Evolutionary conservation across 2,329 filamentous ascomycete species (phyloP), one percentile per base, ranked within the genome.

Genomic region (Neonectria neomacrospora): DNA sequence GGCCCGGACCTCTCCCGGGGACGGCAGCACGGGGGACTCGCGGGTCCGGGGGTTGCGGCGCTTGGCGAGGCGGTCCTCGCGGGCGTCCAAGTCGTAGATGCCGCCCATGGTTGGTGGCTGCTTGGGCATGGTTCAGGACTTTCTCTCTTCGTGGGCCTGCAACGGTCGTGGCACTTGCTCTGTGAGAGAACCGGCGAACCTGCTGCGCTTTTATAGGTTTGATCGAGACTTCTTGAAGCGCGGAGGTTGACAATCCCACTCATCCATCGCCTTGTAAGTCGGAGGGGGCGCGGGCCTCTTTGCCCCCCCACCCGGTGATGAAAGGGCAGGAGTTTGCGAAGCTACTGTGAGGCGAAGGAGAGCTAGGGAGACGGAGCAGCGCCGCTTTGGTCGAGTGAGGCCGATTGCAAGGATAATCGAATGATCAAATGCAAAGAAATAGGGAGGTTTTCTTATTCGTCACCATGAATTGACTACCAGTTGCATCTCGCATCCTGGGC

Each of bases 21-120:
- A 18, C 1, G 84, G 84, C 5, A 85, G 80, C 3, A 81, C 81
- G 34, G 22, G 28, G 20, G 23, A 28, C 20, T 54, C 48, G n/a
- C 5, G 44, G 23, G 6, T 41, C 11, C 16, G 20, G 9, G 54
- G 14, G 9, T 28, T 12, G 3, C 14, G 74, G 71, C 9, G 74
- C 68, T 41, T 69, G 56, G 52, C 61, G 45, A 58, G 28, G 54
- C 63, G n/a, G 32, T 10, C 12, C 61, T 54, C 41, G 39, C 75
- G 73, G n/a, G 68, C 56, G 26, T 72, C 44, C 26, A 72, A 56
- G 52, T 70, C 61, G 58, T 74, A 71, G 5, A 77, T 60, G 30
- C 72, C 64, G 26, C 59, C 64, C 75, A 76, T 76, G 22, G 22
- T 61, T 5, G 32, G 16, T 37, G 22, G 26, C 20, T 28, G 16